These are phyloP conservation scores for Hypoxylon crocopeplum DNA, from an alignment of 495 filamentous ascomycete species.

Conservation along the genomic window DNA sequence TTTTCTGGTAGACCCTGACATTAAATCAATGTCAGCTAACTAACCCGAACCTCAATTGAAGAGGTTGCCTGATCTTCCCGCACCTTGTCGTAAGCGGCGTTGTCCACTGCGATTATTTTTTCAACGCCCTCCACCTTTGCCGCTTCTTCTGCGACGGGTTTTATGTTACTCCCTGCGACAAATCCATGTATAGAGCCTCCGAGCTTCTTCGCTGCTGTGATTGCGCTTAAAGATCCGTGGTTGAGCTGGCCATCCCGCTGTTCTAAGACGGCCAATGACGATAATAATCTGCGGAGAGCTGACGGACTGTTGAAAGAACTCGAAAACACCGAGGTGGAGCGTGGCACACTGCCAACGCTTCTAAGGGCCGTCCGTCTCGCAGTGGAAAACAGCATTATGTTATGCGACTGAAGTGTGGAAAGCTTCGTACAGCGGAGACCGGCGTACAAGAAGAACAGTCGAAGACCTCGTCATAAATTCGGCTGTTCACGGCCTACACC, in stretches of 20 bases:
- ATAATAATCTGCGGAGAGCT: conserved; percentile 73
- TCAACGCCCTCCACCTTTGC: conserved; percentile 89
- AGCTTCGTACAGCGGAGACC: not conserved
- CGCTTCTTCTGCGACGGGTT: conserved; percentile 81
- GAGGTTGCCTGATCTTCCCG: not conserved
- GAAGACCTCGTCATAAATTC: too few species aligned
- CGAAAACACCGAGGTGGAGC: conserved; percentile 27
- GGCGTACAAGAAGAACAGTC: not conserved
- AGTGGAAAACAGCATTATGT: conserved; percentile 36
- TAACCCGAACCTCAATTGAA: not conserved
- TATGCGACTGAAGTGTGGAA: conserved; percentile 9
- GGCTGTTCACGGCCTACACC: conserved; percentile 38
- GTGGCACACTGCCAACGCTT: conserved; percentile 33
- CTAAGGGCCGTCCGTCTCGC: conserved; percentile 35
- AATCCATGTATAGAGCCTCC: conserved; percentile 87
- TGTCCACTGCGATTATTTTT: conserved; percentile 89
- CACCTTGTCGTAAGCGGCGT: conserved; percentile 91
- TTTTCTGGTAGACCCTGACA: conserved; percentile 90
- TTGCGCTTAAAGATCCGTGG: conserved; percentile 78
- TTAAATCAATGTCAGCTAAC: conserved; percentile 1
- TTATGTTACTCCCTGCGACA: conserved; percentile 82
- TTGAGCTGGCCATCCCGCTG: conserved; percentile 91
- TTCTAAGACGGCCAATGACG: conserved; percentile 89
- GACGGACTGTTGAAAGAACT: conserved; percentile 43
- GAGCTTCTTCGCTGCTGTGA: conserved; percentile 86